These are phyloP conservation scores for Monilinia laxa DNA, from an alignment of 2,329 filamentous ascomycete genomes.

Conservation along the genomic window DNA sequence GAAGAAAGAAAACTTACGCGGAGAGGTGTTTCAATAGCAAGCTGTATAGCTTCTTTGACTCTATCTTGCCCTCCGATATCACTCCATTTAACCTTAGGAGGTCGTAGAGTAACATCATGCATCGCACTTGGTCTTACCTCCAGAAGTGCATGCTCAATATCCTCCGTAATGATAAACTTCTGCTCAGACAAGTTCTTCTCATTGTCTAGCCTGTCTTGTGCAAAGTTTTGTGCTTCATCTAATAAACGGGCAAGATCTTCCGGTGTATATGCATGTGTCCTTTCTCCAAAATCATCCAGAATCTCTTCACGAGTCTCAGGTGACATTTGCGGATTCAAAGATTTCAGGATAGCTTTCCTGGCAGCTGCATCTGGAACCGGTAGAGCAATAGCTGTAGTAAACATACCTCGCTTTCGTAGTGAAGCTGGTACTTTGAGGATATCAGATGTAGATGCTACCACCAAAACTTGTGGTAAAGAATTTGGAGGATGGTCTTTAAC, in stretches of 20 bases:
- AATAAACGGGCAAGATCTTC: conserved; percentile 70
- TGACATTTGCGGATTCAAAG: conserved; percentile 46
- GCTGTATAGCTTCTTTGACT: conserved; percentile 63
- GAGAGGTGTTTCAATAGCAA: conserved; percentile 42
- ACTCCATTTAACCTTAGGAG: conserved; percentile 79
- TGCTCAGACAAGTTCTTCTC: conserved; percentile 14
- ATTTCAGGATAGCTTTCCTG: conserved; percentile 71
- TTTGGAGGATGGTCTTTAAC: conserved; percentile 38
- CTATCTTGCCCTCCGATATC: conserved; percentile 84
- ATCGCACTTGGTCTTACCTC: conserved; percentile 79
- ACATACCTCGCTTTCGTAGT: conserved; percentile 63
- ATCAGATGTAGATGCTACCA: conserved; percentile 74
- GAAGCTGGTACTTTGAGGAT: conserved; percentile 68
- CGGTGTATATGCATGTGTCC: conserved; percentile 85
- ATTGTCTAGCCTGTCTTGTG: conserved; percentile 33
- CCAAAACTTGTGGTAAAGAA: conserved; percentile 57
- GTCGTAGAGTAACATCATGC: conserved; percentile 85
- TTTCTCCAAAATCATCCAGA: conserved; percentile 63
- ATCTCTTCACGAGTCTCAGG: conserved; percentile 51
- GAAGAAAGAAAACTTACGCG: conserved; percentile 29
- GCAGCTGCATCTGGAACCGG: conserved; percentile 72
- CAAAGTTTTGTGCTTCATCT: conserved; percentile 49
- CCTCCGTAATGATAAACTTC: conserved; percentile 43
- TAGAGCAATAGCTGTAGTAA: conserved; percentile 68
- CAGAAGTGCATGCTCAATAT: conserved; percentile 65